Conservation (phyloP, 306 rosid genomes). For the Sindora glabra region DNA sequence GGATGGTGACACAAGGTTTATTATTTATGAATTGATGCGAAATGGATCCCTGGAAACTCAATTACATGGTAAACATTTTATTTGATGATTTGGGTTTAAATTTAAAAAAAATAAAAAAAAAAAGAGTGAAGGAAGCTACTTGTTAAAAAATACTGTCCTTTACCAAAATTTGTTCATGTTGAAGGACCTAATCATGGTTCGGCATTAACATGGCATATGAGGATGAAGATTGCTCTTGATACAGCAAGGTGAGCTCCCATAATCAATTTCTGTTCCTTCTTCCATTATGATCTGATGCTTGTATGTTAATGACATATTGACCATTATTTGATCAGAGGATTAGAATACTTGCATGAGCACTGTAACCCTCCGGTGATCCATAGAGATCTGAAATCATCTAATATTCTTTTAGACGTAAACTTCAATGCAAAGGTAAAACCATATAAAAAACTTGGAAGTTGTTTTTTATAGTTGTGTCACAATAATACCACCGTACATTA, state of each 20-base stretch:
- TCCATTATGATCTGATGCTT: background rate
- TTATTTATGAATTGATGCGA: slow-evolving; percentile 78
- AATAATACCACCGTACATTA: slow-evolving; percentile 4
- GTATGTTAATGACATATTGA: slow-evolving; percentile 20
- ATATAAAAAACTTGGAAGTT: too few relatives aligned
- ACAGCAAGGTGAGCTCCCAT: slow-evolving; percentile 60
- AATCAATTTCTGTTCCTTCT: background rate
- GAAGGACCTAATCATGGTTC: slow-evolving; percentile 83
- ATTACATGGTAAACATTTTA: slow-evolving; percentile 54
- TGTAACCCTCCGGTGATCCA: slow-evolving; percentile 81
- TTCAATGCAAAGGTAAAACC: slow-evolving; percentile 83
- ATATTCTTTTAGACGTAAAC: slow-evolving; percentile 84
- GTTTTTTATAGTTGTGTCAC: too few relatives aligned
- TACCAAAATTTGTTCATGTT: background rate
- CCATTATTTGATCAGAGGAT: slow-evolving; percentile 60
- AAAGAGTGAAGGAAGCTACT: too few relatives aligned
- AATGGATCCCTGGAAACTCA: slow-evolving; percentile 84
- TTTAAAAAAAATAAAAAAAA: too few relatives aligned
- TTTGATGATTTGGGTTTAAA: too few relatives aligned
- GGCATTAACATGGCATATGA: slow-evolving; percentile 74
- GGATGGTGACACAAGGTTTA: slow-evolving; percentile 44
- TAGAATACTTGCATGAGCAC: slow-evolving; percentile 86
- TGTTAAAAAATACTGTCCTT: background rate
- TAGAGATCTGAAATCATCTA: slow-evolving; percentile 94
- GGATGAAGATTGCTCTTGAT: slow-evolving; percentile 96